Conservation (phyloP, 225 moss, liverwort and hornwort genomes). For the Sphagnum contortum region DNA sequence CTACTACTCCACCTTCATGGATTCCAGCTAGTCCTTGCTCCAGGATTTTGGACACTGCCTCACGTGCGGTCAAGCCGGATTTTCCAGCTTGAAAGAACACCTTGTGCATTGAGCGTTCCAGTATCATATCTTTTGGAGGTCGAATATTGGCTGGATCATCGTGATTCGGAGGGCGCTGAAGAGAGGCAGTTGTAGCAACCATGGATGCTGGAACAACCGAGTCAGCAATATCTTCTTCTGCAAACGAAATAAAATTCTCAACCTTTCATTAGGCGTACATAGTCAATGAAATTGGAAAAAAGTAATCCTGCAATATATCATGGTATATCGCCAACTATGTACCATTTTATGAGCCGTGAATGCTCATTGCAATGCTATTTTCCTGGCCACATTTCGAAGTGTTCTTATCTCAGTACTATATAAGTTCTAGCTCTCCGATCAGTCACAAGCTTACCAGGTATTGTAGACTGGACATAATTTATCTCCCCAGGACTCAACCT, state of each 20-base stretch:
- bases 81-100: conserved; percentile 20
- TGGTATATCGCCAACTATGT: too few relatives aligned
- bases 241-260: too few relatives aligned
- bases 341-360: too few relatives aligned
- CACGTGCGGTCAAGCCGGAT: conserved; percentile 31
- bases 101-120: conserved; percentile 28
- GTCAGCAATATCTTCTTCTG: too few relatives aligned
- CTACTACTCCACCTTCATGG: conserved; percentile 22
- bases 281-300: background rate
- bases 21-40: conserved; percentile 24
- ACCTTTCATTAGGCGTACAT: background rate
- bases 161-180: conserved; percentile 5
- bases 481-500: too few relatives aligned
- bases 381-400: too few relatives aligned
- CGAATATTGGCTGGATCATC: conserved; percentile 31
- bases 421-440: too few relatives aligned
- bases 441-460: too few relatives aligned
- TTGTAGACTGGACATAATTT: too few relatives aligned
- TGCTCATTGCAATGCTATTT: too few relatives aligned
- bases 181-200: background rate
- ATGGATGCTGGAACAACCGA: background rate
- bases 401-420: too few relatives aligned
- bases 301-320: background rate
- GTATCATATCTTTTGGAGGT: conserved; percentile 19
- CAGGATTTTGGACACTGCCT: conserved; percentile 26